Evolutionary conservation across 1,284 basidiomycete genomes (phyloP), one percentile per base, ranked within the genome.

Genomic region (Tylopilus orsonianus): DNA sequence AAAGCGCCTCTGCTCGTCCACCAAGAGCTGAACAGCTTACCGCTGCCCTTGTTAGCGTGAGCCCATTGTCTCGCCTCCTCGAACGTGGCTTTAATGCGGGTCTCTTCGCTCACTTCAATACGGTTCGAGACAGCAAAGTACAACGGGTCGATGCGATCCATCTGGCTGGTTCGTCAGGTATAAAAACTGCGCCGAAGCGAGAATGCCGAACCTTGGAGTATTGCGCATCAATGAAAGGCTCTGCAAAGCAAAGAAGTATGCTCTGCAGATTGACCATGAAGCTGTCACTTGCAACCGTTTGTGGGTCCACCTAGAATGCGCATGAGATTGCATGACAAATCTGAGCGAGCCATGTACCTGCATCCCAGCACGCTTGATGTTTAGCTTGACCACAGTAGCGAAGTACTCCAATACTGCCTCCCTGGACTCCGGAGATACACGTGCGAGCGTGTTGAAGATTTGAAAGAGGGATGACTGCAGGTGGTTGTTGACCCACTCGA

Each of bases 151-250:
- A 99, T 91, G 46, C 91, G 88, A 66, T 98, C 91, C 59, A 97
- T 86, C 90, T 95, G 51, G 23, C 5, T 8, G 2, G 24, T 8
- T 35, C 29, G 16, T 69, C 48, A 65, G 41, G 14, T 22, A 46
- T 19, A 19, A 40, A 12, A 24, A 22, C 24, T 37, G 13, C 37
- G 10, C 6, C 38, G 33, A 22, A 49, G 30, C 5, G 10, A 16
- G 23, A 20, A 19, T 18, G 13, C 46, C 70, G 41, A 58, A 87
- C 92, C 79, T 98, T 99, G 44, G 86, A 84, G 61, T 87, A 96
- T 47, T 80, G 83, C 0, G 90, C 84, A 66, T 99, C 96, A 79
- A 98, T 93, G 65, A 99, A 97, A 0, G 97, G 97, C 57, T 94
- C 92, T n/a, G 93, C 89, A 58, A 99, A 91, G 18, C 86, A 81